Evolutionary conservation across 441 rosid species (phyloP).

Genomic region (Cnidoscolus chayamansa): DNA sequence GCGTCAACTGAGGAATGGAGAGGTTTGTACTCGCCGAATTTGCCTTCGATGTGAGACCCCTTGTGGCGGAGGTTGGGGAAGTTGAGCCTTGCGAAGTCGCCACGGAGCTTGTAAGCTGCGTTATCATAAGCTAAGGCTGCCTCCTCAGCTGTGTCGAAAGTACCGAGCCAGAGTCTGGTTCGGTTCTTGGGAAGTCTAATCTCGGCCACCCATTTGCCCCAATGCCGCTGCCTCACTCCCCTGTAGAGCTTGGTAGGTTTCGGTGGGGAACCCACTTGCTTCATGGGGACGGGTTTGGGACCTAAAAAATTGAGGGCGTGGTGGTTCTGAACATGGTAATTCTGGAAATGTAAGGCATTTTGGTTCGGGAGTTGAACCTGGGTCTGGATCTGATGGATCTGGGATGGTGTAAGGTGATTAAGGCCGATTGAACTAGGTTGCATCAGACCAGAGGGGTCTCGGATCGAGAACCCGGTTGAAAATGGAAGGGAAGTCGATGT

Average conservation of each 20-base stretch:
- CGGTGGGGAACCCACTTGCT: slow-evolving; percentile 32
- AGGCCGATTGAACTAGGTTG: slow-evolving; percentile 54
- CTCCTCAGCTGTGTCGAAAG: slow-evolving; percentile 81
- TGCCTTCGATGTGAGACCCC: slow-evolving; percentile 39
- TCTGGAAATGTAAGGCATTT: slow-evolving; percentile 1
- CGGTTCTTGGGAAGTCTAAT: slow-evolving; percentile 89
- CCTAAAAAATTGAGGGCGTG: slow-evolving; percentile 23
- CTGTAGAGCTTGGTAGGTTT: slow-evolving; percentile 73
- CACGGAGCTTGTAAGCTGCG: slow-evolving; percentile 83
- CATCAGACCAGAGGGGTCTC: slow-evolving; percentile 20
- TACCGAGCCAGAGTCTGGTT: slow-evolving; percentile 92
- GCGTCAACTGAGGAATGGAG: slow-evolving; percentile 84
- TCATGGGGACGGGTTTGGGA: slow-evolving; percentile 69
- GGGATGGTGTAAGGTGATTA: slow-evolving; percentile 50
- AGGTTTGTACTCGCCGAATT: slow-evolving; percentile 57
- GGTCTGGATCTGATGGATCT: slow-evolving; percentile 67
- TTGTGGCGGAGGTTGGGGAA: slow-evolving; percentile 62
- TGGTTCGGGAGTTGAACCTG: slow-evolving; percentile 41
- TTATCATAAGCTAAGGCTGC: slow-evolving; percentile 90
- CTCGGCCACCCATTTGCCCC: slow-evolving; percentile 99
- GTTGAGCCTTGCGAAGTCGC: slow-evolving; percentile 76
- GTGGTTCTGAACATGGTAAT: neutral
- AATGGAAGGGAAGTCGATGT: slow-evolving; percentile 38
- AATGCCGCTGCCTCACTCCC: slow-evolving; percentile 92
- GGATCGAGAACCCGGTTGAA: slow-evolving; percentile 32